These are phyloP conservation scores for Clavariopsis aquatica DNA, from an alignment of 495 filamentous ascomycete species.

Conservation along the genomic window DNA sequence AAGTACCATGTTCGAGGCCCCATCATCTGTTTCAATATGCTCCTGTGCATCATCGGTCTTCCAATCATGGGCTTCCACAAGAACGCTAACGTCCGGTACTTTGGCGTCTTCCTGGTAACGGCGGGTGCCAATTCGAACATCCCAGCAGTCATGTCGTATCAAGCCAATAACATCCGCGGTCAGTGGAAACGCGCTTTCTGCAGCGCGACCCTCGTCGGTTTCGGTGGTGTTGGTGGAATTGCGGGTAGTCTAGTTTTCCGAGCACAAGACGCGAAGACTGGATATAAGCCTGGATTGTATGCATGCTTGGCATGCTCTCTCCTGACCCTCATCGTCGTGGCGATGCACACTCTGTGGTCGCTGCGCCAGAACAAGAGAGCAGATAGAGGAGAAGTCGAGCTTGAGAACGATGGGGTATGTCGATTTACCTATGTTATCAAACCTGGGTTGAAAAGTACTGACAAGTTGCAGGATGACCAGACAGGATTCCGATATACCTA, in stretches of 20 bases:
- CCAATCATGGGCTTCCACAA: constrained; percentile 57
- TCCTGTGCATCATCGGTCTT: constrained; percentile 52
- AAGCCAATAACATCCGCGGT: constrained; percentile 42
- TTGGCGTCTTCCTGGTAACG: constrained; percentile 66
- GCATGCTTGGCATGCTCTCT: constrained; percentile 37
- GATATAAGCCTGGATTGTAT: constrained; percentile 38
- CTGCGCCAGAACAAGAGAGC: constrained; percentile 29
- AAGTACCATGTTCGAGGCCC: constrained; percentile 57
- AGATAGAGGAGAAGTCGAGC: constrained; percentile 36
- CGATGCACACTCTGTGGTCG: constrained; percentile 22
- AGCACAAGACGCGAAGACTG: constrained; percentile 32
- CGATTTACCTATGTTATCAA: background rate
- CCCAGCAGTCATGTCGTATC: constrained; percentile 49
- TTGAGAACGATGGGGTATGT: constrained; percentile 37
- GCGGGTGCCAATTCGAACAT: constrained; percentile 65
- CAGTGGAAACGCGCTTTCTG: constrained; percentile 45
- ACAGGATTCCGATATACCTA: constrained; percentile 37
- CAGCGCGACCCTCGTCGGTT: constrained; percentile 38
- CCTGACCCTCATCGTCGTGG: constrained; percentile 34
- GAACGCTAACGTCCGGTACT: constrained; percentile 56
- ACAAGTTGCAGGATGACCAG: constrained; percentile 27
- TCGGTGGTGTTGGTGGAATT: constrained; percentile 44
- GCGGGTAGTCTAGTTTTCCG: constrained; percentile 40
- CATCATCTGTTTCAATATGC: constrained; percentile 58
- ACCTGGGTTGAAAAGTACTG: constrained; percentile 1